These are phyloP conservation scores for Psilocybe cyanescens DNA, from an alignment of 768 basidiomycete species.

Conservation along the genomic window DNA sequence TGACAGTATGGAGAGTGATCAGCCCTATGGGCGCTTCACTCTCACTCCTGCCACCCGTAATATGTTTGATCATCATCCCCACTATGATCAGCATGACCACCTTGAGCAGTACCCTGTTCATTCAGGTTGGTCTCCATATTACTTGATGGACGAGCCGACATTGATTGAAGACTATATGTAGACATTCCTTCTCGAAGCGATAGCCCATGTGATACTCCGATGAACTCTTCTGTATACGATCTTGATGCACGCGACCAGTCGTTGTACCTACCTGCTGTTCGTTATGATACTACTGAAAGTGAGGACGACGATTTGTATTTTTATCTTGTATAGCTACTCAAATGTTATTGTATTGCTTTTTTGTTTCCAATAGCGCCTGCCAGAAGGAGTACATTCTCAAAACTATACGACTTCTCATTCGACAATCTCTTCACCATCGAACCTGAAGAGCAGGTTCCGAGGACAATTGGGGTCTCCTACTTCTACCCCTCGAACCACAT, in stretches of 20 bases:
- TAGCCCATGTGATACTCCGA: conserved; percentile 10
- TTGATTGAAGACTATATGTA: conserved; percentile 7
- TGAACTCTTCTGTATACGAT: conserved; percentile 12
- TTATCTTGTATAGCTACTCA: conserved; percentile 24
- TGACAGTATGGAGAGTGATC: conserved; percentile 26
- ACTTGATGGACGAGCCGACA: background rate
- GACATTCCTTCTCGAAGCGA: conserved; percentile 18
- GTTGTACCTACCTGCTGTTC: conserved; percentile 6
- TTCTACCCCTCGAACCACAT: conserved; percentile 19
- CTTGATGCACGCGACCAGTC: conserved; percentile 1
- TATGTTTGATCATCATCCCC: background rate
- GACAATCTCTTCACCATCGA: conserved; percentile 12
- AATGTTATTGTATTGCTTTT: conserved; percentile 22
- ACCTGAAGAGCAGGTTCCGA: conserved; percentile 5
- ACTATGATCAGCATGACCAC: conserved; percentile 3
- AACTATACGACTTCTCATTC: conserved; percentile 19
- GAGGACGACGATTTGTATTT: conserved; percentile 22
- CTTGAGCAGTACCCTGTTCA: conserved; percentile 12
- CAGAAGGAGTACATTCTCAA: conserved; percentile 31
- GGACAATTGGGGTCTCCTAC: background rate
- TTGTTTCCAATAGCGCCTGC: conserved; percentile 27
- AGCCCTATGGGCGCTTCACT: conserved; percentile 17
- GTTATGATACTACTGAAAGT: conserved; percentile 13
- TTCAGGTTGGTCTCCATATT: conserved; percentile 13
- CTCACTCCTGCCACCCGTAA: background rate